Base-by-base conservation (phyloP, 2,329 filamentous ascomycete species). In the Dendrostoma leiphaemia region DNA sequence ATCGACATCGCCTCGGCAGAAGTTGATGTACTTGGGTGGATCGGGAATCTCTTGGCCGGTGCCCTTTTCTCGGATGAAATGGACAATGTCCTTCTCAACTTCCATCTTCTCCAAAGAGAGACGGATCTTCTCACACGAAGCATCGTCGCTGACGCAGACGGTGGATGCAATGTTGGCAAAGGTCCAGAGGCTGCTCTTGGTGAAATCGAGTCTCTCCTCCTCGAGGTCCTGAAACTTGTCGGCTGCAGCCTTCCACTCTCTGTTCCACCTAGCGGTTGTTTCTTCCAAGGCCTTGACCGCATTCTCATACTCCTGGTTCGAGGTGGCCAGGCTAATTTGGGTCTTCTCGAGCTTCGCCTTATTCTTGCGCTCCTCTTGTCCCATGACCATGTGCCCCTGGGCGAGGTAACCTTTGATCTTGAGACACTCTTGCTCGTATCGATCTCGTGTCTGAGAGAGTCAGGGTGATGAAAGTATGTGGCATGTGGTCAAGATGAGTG, bases 331-430 rank as follows among this genome's bases (percentile, higher is more conserved):
- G 65, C 92, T 95, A 64, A 97, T 94, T 69, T 99, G 94, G 1
- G 94, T 97, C 81, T 99, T 99, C 71, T 99, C 94, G 40, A 99
- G 82, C 73, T 96, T 97, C 21, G 93, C 92, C 74, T 99, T 99
- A 72, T 99, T 99, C 74, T 96, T 97, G 26, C 94, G 85, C 75
- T 99, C 94, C 69, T 99, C 94, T 64, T 99, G 94, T 13, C 94
- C 94, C 94, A 99, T 99, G 54, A 99, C 94, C 94, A 99, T 99
- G 69, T 99, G 95, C 9, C 94, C 94, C 72, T 99, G 94, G 4
- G 95, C 94, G 4, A 99, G 83, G 67, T 99, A 99, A 35, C 94
- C 94, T 73, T 99, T 99, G 70, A 99, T 97, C 69, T 96, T 94
- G 41, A 99, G 79, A 68, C 93, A 97, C 64, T 99, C 95, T 71